A percentile compares a stretch with the other conserved stretches of the same genome.
Conservation (phyloP, 1,284 basidiomycete species). For the Boletus smithii region DNA sequence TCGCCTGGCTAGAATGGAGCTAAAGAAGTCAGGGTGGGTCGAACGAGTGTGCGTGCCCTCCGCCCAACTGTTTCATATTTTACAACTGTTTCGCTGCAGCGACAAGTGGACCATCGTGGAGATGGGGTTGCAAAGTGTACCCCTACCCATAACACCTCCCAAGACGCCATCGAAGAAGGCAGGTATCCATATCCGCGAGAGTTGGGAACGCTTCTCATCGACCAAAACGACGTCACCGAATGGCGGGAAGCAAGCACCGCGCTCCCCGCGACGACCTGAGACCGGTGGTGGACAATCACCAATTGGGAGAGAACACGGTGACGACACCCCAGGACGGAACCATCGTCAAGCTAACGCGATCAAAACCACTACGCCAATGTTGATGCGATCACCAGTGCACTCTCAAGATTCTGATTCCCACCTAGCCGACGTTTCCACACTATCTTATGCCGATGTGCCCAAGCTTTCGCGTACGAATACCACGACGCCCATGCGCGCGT, state of each 20-base stretch:
- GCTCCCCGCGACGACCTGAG: not conserved
- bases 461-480: not conserved
- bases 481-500: not conserved
- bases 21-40: conserved; percentile 33
- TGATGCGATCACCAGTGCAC: conserved; percentile 2
- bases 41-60: conserved; percentile 24
- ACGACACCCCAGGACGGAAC: not conserved
- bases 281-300: not conserved
- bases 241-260: not conserved
- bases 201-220: not conserved
- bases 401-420: conserved; percentile 6
- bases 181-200: not conserved
- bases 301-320: not conserved
- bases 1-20: conserved; percentile 25
- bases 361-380: conserved; percentile 3
- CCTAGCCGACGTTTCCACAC: conserved; percentile 17
- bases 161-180: conserved; percentile 5
- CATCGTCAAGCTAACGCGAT: not conserved
- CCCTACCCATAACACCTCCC: conserved; percentile 8
- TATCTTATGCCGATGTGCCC: conserved; percentile 7
- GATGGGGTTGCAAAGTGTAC: conserved; percentile 17
- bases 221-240: not conserved
- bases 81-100: conserved; percentile 1
- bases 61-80: not conserved
- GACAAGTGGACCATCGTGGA: conserved; percentile 31